Conservation (phyloP, 768 basidiomycete species). For the Mycena rebaudengoi region DNA sequence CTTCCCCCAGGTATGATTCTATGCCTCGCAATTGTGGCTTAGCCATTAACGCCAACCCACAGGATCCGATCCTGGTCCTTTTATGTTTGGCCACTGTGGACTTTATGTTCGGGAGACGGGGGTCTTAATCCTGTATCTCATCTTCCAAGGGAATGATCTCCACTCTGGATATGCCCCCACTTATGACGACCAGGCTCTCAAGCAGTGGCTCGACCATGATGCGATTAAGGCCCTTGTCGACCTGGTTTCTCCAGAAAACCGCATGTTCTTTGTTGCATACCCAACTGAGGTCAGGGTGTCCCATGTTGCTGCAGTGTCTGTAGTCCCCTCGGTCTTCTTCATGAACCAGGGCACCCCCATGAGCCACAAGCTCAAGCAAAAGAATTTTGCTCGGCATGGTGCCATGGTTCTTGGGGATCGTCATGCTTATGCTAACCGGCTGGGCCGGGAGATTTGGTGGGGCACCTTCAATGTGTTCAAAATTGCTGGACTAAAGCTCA, state of each 20-base stretch:
- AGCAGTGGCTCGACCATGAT: background rate
- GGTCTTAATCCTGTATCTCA: background rate
- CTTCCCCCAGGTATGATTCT: conserved; percentile 1
- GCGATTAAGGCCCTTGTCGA: background rate
- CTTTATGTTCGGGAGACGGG: background rate
- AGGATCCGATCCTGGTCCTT: conserved; percentile 7
- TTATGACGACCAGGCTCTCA: background rate
- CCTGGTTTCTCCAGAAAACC: background rate
- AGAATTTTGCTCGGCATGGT: too few species aligned
- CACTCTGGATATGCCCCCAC: background rate
- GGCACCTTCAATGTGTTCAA: too few species aligned
- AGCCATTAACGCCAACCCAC: too few species aligned
- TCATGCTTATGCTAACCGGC: too few species aligned
- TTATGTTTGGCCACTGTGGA: background rate
- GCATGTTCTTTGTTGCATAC: background rate
- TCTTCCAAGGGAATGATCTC: conserved; percentile 3
- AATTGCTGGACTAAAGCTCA: too few species aligned
- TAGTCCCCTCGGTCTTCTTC: background rate
- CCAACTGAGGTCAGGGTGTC: background rate
- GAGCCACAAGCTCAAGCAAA: too few species aligned
- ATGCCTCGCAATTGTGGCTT: too few species aligned
- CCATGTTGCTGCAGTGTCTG: background rate
- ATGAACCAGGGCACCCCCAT: background rate
- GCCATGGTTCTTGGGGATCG: too few species aligned
- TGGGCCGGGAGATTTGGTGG: too few species aligned